Base-by-base conservation (phyloP, 2,329 filamentous ascomycete species). In the Beauveria asiatica region DNA sequence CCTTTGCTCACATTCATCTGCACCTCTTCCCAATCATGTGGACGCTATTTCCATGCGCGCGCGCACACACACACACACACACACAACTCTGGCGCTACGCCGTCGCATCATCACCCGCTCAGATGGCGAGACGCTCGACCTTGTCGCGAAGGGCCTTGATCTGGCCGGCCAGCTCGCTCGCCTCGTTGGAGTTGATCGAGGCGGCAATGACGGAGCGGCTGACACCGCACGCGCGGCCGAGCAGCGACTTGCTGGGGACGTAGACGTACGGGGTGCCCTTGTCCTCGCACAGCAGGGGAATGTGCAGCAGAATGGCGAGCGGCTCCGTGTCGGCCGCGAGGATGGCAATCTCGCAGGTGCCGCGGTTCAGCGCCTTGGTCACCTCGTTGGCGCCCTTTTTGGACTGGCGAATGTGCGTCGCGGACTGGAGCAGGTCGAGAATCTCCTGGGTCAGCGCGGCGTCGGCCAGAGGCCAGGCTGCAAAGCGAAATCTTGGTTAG, bases 41-140 rank as follows among this genome's bases (percentile, higher is more conserved):
- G 46, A 33, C 23, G 4, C 23, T 23, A 19, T 57, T 57, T 27
- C 37, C 37, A 27, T 25, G 13, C 17, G 33, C 33, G 2, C 33
- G 6, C 17, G 3, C 27, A 30, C 30, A 30, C 53, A 48, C 33
- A 16, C 17, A 5, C 27, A 30, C 33, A 16, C 17, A 5, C 27
- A 30, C 30, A 30, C 53, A 48, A 9, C n/a, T 44, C 19, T 42
- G 13, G 5, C 10, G 25, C 42, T 25, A 11, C 11, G 33, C 33
- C 11, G 33, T 37, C 33, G 11, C 33, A 37, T 37, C 33, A 37
- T 37, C 33, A 16, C n/a, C 6, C 46, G 13, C 67, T 84, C 87
- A 97, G 78, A 97, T 96, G 80, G 93, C 92, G 67, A 97, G 83
- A 69, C 92, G 85, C 83, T 97, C 93, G 60, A 97, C 90, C 85